These are phyloP conservation scores for Cryomyces minteri DNA, from an alignment of 495 filamentous ascomycete species.

Conservation along the genomic window DNA sequence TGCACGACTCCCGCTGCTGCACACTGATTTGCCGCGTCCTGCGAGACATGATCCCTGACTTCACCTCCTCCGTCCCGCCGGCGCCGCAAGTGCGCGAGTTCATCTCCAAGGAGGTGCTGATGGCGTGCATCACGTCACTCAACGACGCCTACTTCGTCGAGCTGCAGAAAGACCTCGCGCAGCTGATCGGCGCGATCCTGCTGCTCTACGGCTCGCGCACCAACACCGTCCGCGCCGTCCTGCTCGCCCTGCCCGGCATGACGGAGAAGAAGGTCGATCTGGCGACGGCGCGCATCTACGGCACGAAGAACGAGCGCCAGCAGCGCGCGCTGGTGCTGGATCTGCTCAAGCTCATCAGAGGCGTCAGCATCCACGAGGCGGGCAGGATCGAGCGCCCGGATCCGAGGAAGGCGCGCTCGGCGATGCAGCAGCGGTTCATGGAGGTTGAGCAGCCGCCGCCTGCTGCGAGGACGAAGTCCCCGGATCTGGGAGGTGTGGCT, in stretches of 20 bases:
- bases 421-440: neutral
- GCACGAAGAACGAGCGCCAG: conserved; percentile 37
- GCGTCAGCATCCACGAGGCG: conserved; percentile 81
- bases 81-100: conserved; percentile 71
- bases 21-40: conserved; percentile 69
- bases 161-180: conserved; percentile 79
- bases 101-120: conserved; percentile 66
- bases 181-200: conserved; percentile 72
- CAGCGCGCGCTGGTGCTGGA: conserved; percentile 77
- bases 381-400: conserved; percentile 34
- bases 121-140: conserved; percentile 67
- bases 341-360: conserved; percentile 66
- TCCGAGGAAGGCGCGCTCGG: conserved; percentile 20
- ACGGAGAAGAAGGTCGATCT: conserved; percentile 36
- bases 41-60: conserved; percentile 66
- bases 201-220: conserved; percentile 50
- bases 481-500: neutral
- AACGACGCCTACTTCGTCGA: conserved; percentile 95
- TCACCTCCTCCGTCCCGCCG: conserved; percentile 34
- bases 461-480: neutral
- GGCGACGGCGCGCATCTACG: conserved; percentile 35
- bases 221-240: conserved; percentile 33
- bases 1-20: conserved; percentile 82
- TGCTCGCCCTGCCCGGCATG: conserved; percentile 41
- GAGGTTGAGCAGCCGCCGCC: neutral